phyloP scores from a whole-genome alignment of 768 basidiomycete genomes.

The Lyophyllum semitale region DNA sequence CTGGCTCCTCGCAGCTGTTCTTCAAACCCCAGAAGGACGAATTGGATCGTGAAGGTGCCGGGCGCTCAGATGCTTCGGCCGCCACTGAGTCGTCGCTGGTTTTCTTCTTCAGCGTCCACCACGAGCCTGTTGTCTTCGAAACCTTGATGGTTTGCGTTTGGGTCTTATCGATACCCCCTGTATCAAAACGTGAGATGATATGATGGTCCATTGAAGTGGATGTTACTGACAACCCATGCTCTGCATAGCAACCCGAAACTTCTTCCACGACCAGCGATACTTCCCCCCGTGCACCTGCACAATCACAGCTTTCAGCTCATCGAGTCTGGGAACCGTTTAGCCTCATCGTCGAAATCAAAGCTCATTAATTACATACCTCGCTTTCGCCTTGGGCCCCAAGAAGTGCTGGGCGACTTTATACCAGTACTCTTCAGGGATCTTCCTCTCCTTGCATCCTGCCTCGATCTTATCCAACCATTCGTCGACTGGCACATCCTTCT shows the following conservation, averaged over 20 bases:
- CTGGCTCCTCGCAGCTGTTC: conserved; percentile 7
- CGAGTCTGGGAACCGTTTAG: conserved; percentile 37
- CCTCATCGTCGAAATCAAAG: neutral
- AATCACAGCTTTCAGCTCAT: conserved; percentile 74
- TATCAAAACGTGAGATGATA: neutral
- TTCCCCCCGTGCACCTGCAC: conserved; percentile 73
- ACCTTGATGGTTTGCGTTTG: conserved; percentile 52
- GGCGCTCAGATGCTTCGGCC: conserved; percentile 8
- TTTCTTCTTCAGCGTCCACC: conserved; percentile 40
- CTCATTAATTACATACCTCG: conserved; percentile 37
- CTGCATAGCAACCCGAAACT: conserved; percentile 73
- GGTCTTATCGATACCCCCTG: conserved; percentile 69
- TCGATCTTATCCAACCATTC: conserved; percentile 76
- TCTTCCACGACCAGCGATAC: conserved; percentile 85
- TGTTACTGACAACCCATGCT: conserved; percentile 76
- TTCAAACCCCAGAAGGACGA: conserved; percentile 7
- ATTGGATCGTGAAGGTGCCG: conserved; percentile 13
- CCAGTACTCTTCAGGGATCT: conserved; percentile 81
- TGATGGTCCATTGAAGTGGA: neutral
- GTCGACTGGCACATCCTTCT: conserved; percentile 69
- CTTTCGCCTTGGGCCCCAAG: conserved; percentile 70
- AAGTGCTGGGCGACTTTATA: conserved; percentile 79
- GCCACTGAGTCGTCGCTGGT: conserved; percentile 32
- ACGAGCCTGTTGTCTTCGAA: conserved; percentile 16
- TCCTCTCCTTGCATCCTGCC: conserved; percentile 67